Conservation (phyloP, 2,329 filamentous ascomycete genomes). For the Polychaeton citri region DNA sequence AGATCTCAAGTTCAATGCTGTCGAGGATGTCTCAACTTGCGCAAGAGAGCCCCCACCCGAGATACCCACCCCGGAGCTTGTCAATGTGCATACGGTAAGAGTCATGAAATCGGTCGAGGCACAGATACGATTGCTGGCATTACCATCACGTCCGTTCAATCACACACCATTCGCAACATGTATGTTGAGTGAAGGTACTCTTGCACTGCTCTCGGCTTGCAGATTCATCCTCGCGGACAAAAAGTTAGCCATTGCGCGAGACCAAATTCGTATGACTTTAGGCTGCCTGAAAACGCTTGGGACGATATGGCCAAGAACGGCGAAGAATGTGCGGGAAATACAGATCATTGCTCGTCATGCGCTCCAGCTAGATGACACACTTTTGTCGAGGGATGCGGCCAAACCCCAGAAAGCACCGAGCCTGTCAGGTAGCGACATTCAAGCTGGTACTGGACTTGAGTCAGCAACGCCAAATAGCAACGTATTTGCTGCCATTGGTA, state of each 20-base stretch:
- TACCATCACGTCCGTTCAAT: background rate
- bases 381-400: too few relatives aligned
- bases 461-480: background rate
- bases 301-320: background rate
- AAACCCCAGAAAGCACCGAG: background rate
- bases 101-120: conserved; percentile 1
- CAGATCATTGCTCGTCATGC: conserved; percentile 1
- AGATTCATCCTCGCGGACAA: background rate
- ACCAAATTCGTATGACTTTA: conserved; percentile 1
- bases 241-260: background rate
- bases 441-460: background rate
- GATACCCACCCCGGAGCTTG: background rate
- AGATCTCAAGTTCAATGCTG: background rate
- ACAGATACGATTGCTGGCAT: conserved; percentile 1
- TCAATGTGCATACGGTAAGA: conserved; percentile 1
- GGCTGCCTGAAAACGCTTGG: conserved; percentile 1
- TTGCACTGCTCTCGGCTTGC: conserved; percentile 1
- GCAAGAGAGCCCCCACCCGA: background rate
- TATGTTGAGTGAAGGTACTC: background rate
- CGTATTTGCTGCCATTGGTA: background rate
- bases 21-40: conserved; percentile 1
- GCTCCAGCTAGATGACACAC: background rate
- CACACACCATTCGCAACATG: background rate
- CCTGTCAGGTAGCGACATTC: background rate
- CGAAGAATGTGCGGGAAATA: conserved; percentile 1